Percentiles rank a stretch among this genome's conserved stretches.
Evolutionary conservation across 169 alveolate species (phyloP).

Genomic region (Plasmodium knowlesi): DNA sequence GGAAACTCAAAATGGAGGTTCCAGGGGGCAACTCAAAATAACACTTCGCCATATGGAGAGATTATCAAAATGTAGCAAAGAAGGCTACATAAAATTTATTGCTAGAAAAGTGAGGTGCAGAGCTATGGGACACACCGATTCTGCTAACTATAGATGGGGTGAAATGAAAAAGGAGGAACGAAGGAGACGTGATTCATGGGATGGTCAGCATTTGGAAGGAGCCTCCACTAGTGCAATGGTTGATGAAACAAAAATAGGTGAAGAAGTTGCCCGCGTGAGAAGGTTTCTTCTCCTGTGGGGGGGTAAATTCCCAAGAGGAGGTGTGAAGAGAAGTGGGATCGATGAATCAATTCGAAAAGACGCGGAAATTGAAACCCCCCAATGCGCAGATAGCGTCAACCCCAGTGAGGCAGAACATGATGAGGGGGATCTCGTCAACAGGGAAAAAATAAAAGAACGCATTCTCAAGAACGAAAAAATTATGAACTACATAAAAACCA

Average conservation of each 20-base stretch:
- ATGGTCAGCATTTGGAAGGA: not conserved
- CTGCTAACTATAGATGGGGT: not conserved
- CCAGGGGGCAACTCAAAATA: not conserved
- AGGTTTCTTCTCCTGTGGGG: not conserved
- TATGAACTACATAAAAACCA: slow-evolving; percentile 21
- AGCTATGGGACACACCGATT: not conserved
- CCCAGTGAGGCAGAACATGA: not conserved
- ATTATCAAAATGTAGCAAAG: not conserved
- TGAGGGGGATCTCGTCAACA: not conserved
- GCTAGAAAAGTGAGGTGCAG: slow-evolving; percentile 19
- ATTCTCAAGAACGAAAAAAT: slow-evolving; percentile 60
- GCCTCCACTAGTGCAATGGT: not conserved
- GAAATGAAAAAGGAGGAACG: not conserved
- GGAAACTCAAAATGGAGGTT: not conserved
- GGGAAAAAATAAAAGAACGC: slow-evolving; percentile 16
- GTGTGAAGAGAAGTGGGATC: not conserved
- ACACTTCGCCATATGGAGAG: not conserved
- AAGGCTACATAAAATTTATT: not conserved
- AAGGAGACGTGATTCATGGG: not conserved
- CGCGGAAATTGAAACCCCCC: not conserved
- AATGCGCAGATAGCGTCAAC: not conserved
- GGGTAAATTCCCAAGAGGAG: not conserved
- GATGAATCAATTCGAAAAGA: not conserved
- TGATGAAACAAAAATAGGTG: not conserved
- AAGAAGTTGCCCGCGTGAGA: slow-evolving; percentile 9